phyloP scores from a whole-genome alignment of 345 rosid genomes.

The Lagerstroemia speciosa region DNA sequence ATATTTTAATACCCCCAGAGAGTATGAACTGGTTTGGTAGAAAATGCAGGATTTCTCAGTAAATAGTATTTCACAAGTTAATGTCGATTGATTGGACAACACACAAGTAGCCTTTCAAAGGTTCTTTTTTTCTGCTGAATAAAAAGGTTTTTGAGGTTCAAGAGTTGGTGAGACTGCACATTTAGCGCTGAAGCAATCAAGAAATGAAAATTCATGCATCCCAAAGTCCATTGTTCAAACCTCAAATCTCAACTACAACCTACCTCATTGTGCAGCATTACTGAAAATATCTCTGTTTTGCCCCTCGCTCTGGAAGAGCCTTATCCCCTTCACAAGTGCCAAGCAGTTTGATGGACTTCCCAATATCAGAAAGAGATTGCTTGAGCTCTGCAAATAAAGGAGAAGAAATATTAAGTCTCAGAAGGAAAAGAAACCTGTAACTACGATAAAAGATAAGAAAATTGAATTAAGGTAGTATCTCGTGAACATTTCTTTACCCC shows the following conservation, averaged over 20 bases:
- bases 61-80: neutral
- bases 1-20: too few species aligned
- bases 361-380: constrained; percentile 76
- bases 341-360: constrained; percentile 83
- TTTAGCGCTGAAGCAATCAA: constrained; percentile 11
- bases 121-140: too few species aligned
- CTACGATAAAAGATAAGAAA: constrained; percentile 2
- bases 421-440: neutral
- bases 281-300: constrained; percentile 51
- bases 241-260: constrained; percentile 2
- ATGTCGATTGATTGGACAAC: constrained; percentile 86
- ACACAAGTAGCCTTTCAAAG: constrained; percentile 83
- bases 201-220: neutral
- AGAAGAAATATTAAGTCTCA: neutral
- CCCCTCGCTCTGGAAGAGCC: constrained; percentile 74
- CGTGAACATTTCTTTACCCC: constrained; percentile 38
- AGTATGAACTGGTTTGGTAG: neutral
- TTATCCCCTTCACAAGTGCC: constrained; percentile 86
- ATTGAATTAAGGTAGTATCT: neutral
- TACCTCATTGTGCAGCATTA: constrained; percentile 90
- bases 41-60: neutral
- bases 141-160: too few species aligned
- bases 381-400: constrained; percentile 55
- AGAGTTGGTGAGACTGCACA: constrained; percentile 69
- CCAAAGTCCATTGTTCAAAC: neutral